A percentile compares a stretch with the other conserved stretches of the same genome.
These are phyloP conservation scores for Solanum chmielewskii DNA, from an alignment of 257 asterid species.

Conservation along the genomic window DNA sequence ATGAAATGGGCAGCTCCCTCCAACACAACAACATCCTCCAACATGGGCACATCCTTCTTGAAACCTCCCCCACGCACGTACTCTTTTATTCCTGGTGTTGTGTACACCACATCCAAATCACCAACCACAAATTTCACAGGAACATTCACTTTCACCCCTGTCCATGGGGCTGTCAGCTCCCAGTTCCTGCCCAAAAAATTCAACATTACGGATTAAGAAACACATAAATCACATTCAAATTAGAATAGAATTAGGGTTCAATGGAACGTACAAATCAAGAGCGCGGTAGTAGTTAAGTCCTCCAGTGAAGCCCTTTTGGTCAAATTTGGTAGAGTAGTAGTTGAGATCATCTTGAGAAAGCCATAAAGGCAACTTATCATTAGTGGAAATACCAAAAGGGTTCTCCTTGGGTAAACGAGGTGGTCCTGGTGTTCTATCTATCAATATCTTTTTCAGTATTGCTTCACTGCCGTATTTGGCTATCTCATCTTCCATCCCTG, in stretches of 20 bases:
- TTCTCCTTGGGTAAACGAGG: constrained; percentile 47
- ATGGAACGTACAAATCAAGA: constrained; percentile 45
- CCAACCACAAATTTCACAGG: constrained; percentile 76
- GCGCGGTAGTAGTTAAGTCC: constrained; percentile 86
- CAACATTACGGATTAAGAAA: not conserved
- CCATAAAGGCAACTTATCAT: constrained; percentile 50
- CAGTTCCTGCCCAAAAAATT: constrained; percentile 42
- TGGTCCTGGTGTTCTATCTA: constrained; percentile 52
- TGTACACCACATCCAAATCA: constrained; percentile 63
- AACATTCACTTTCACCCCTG: constrained; percentile 52
- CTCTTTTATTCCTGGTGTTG: constrained; percentile 77
- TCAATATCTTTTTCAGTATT: constrained; percentile 55
- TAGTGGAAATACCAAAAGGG: constrained; percentile 33
- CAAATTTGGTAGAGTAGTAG: constrained; percentile 38
- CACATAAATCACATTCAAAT: not conserved
- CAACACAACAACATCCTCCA: constrained; percentile 57
- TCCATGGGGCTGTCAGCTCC: constrained; percentile 83
- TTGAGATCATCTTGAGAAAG: constrained; percentile 54
- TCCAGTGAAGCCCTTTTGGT: constrained; percentile 71
- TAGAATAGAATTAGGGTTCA: not conserved
- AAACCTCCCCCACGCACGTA: constrained; percentile 78
- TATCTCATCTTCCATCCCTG: constrained; percentile 71
- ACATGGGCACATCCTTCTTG: constrained; percentile 67
- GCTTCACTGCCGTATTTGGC: constrained; percentile 46
- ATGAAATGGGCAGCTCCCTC: constrained; percentile 70